phyloP scores from a whole-genome alignment of 768 basidiomycete genomes.

The Lenzites betulinus region DNA sequence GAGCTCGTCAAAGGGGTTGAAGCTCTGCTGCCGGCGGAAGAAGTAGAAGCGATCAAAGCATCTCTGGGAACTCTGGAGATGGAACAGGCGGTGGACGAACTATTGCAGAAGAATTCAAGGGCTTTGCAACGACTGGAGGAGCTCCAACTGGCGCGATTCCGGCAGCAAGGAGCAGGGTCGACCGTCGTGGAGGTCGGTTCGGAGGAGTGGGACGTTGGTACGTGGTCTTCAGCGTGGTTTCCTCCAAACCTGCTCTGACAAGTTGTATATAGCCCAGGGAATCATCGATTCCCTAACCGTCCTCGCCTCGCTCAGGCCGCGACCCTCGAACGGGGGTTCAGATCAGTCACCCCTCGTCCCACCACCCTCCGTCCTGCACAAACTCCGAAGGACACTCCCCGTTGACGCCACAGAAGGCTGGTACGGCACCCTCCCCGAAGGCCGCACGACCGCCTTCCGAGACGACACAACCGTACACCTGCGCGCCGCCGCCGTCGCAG shows the following conservation, averaged over 20 bases:
- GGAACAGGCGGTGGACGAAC: conserved; percentile 67
- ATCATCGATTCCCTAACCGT: conserved; percentile 70
- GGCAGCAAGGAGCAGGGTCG: conserved; percentile 44
- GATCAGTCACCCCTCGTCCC: conserved; percentile 56
- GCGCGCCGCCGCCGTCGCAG: conserved; percentile 35
- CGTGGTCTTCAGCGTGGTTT: conserved; percentile 31
- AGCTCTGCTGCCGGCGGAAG: conserved; percentile 56
- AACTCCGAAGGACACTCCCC: conserved; percentile 70
- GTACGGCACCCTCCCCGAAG: conserved; percentile 70
- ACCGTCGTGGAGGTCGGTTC: conserved; percentile 60
- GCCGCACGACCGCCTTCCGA: conserved; percentile 59
- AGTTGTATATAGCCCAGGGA: conserved; percentile 54
- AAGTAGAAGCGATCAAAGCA: conserved; percentile 58
- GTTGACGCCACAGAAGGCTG: conserved; percentile 62
- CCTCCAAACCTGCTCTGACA: neutral
- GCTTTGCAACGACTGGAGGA: conserved; percentile 67
- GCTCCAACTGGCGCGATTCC: conserved; percentile 61
- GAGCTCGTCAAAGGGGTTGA: conserved; percentile 49
- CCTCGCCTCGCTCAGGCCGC: conserved; percentile 72
- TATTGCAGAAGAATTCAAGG: conserved; percentile 63
- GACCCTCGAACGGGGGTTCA: conserved; percentile 44
- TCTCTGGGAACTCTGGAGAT: conserved; percentile 63
- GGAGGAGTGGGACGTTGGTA: conserved; percentile 85
- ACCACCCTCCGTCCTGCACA: conserved; percentile 62
- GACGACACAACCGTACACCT: conserved; percentile 78